Evolutionary conservation across 176 grass and related monocot genomes (phyloP), one percentile per base, ranked within the genome.

Genomic region (Calamus simplicifolius): DNA sequence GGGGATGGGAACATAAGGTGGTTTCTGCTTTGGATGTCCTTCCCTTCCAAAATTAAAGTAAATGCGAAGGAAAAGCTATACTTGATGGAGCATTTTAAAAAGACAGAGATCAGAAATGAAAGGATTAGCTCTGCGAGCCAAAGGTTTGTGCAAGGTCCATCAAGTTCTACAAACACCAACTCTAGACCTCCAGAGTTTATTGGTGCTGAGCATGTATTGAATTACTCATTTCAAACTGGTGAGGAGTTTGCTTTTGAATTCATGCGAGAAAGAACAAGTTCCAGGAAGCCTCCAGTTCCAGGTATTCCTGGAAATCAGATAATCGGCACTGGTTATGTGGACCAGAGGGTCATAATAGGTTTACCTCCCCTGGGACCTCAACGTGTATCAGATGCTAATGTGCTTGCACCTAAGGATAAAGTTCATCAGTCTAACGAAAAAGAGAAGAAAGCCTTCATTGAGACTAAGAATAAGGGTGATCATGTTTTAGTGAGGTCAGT

Each of bases 171-270:
- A 15, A 57, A 68, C 6, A 0, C 17, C 15, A 54, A 31, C 54
- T 30, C 19, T 43, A 70, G 55, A 27, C 52, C 29, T 58, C 23
- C 52, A 29, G 62, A 50, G 23, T 75, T 70, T 54, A 58, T 73
- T 48, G n/a, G 53, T 27, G 23, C 53, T 56, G 63, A 26, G 19
- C 56, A 85, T 62, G 67, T 38, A 31, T 58, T 85, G 48, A 95
- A 85, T 19, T 75, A 75, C 57, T 73, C 56, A 52, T 57, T 77
- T 52, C 59, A 84, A 62, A 78, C 54, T 27, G 73, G 76, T 2
- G 73, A 87, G 72, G 73, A 68, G 67, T 75, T 83, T 30, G 19
- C 62, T 16, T n/a, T 67, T 16, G 69, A 81, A 59, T 83, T 89
- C 54, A 74, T 89, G 63, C 74, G 77, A 75, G 61, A 82, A 49